Evolutionary conservation across 1,139 yeast species (phyloP).

Genomic region (Suhomyces kunorum): DNA sequence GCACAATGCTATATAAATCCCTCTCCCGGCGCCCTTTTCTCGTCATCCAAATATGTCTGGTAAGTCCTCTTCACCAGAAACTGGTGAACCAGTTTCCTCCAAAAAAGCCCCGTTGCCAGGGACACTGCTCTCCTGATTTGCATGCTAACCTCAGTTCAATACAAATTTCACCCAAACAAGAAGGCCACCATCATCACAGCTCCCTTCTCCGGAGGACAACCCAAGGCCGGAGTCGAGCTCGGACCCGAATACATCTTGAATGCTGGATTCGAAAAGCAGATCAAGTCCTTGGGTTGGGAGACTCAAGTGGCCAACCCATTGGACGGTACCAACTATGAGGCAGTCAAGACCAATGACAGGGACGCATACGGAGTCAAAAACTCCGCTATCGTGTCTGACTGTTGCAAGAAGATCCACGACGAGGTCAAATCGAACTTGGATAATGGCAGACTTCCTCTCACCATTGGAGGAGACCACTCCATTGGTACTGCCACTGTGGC

Average conservation of each 20-base stretch:
- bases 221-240: constrained; percentile 86
- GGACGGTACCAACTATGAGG: constrained; percentile 45
- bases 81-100: not conserved
- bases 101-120: not conserved
- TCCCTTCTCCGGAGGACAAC: constrained; percentile 97
- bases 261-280: constrained; percentile 66
- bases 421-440: constrained; percentile 54
- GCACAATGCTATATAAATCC: constrained; percentile 4
- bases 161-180: constrained; percentile 55
- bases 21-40: not conserved
- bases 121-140: not conserved
- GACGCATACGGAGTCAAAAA: constrained; percentile 67
- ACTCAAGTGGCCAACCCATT: constrained; percentile 61
- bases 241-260: constrained; percentile 84
- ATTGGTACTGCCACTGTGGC: constrained; percentile 92
- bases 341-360: constrained; percentile 39
- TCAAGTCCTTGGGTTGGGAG: constrained; percentile 73
- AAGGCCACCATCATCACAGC: constrained; percentile 71
- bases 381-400: constrained; percentile 73
- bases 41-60: constrained; percentile 12
- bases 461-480: constrained; percentile 96
- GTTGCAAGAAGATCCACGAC: constrained; percentile 64
- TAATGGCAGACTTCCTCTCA: constrained; percentile 67
- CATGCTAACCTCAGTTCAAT: constrained; percentile 24
- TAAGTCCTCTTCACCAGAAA: constrained; percentile 11